Conservation (phyloP, 2,329 filamentous ascomycete species). For the Cladosporium sp. region DNA sequence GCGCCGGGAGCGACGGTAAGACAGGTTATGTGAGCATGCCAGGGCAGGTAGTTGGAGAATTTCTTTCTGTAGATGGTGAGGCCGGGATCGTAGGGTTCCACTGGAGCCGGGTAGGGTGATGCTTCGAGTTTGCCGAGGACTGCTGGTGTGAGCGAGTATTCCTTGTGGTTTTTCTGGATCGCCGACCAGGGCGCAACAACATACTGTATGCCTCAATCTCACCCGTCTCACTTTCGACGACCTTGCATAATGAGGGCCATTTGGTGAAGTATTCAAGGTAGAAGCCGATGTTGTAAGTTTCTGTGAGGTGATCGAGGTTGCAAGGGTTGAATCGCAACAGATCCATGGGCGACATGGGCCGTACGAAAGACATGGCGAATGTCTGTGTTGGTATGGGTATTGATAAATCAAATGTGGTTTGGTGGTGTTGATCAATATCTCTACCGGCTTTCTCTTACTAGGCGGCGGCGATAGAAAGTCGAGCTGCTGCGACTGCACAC, state of each 20-base stretch:
- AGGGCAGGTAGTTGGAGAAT: constrained; percentile 77
- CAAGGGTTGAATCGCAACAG: constrained; percentile 87
- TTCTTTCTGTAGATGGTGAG: constrained; percentile 35
- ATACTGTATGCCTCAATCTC: constrained; percentile 91
- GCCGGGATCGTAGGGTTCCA: constrained; percentile 63
- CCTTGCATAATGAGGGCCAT: constrained; percentile 93
- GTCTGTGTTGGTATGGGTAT: too few relatives aligned
- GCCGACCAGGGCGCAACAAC: constrained; percentile 30
- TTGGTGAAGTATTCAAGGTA: constrained; percentile 93
- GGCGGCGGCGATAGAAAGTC: too few relatives aligned
- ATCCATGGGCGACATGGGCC: constrained; percentile 78
- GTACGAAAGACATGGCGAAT: constrained; percentile 50
- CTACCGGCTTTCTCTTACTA: too few relatives aligned
- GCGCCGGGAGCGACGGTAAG: constrained; percentile 86
- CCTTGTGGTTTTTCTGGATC: too few relatives aligned
- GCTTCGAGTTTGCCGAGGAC: constrained; percentile 97
- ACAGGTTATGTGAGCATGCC: constrained; percentile 97
- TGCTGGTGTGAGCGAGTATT: constrained; percentile 35
- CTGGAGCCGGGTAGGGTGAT: constrained; percentile 64
- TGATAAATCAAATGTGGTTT: too few relatives aligned
- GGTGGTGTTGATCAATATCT: too few relatives aligned
- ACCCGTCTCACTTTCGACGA: constrained; percentile 80
- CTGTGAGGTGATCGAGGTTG: constrained; percentile 94
- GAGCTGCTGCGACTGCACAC: too few relatives aligned
- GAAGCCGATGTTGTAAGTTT: constrained; percentile 93